Evolutionary conservation across 2,329 filamentous ascomycete species (phyloP).

Genomic region (Hirsutella thompsonii): DNA sequence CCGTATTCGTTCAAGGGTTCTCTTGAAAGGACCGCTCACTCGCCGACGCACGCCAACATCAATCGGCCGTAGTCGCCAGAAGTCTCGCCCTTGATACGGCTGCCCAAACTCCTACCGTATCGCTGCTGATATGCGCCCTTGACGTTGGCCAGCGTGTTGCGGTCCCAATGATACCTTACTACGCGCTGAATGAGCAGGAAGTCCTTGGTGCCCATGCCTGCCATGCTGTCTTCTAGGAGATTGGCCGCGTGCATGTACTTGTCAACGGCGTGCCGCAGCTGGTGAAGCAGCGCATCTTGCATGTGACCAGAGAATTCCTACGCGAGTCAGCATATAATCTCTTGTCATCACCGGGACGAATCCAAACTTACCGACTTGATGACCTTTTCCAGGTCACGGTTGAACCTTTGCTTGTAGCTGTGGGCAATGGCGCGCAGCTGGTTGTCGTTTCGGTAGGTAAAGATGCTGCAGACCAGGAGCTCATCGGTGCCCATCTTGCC

Average conservation of each 20-base stretch:
- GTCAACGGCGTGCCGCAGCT: constrained; percentile 66
- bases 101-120: constrained; percentile 54
- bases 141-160: constrained; percentile 59
- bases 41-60: constrained; percentile 56
- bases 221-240: constrained; percentile 78
- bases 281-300: constrained; percentile 68
- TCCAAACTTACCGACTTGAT: constrained; percentile 48
- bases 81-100: constrained; percentile 68
- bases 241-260: constrained; percentile 74
- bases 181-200: constrained; percentile 64
- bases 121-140: constrained; percentile 64
- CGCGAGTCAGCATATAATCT: neutral
- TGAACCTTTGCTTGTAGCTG: constrained; percentile 62
- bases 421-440: constrained; percentile 74
- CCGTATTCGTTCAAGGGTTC: neutral
- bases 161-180: constrained; percentile 75
- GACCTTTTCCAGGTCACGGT: constrained; percentile 55
- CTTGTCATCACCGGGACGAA: neutral
- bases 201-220: constrained; percentile 78
- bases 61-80: constrained; percentile 70
- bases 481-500: constrained; percentile 62
- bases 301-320: constrained; percentile 85
- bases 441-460: constrained; percentile 63
- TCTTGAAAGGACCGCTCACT: constrained; percentile 11
- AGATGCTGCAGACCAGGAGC: constrained; percentile 63